Conservation (phyloP, 2,329 filamentous ascomycete species). For the Lecanoromycetidae sp. region DNA sequence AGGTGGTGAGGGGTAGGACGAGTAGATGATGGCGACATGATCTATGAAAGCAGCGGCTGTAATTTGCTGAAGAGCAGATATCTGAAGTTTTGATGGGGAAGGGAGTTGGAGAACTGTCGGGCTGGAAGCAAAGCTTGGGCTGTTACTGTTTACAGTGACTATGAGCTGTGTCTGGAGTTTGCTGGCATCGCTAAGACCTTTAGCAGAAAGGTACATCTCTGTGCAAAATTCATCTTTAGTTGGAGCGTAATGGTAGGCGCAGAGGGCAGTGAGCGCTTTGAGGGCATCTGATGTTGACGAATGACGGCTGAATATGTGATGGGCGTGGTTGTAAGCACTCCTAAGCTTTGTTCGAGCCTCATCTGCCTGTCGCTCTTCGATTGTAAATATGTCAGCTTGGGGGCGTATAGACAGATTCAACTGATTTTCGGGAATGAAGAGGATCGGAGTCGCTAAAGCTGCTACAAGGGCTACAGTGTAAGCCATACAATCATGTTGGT, state of each 20-base stretch:
- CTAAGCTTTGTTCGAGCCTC: slow-evolving; percentile 54
- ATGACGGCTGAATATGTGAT: slow-evolving; percentile 64
- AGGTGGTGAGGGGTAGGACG: slow-evolving; percentile 64
- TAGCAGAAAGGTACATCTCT: slow-evolving; percentile 72
- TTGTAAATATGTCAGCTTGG: slow-evolving; percentile 39
- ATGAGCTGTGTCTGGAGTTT: slow-evolving; percentile 76
- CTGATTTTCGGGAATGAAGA: slow-evolving; percentile 75
- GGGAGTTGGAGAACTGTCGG: slow-evolving; percentile 39
- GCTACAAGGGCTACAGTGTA: slow-evolving; percentile 84
- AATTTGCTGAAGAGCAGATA: slow-evolving; percentile 79
- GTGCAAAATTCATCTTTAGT: slow-evolving; percentile 60
- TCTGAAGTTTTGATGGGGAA: slow-evolving; percentile 52
- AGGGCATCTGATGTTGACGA: slow-evolving; percentile 80
- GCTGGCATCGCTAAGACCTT: slow-evolving; percentile 73
- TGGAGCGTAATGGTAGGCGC: slow-evolving; percentile 67
- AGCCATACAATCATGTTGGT: slow-evolving; percentile 67
- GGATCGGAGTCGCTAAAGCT: slow-evolving; percentile 72
- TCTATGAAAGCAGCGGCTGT: slow-evolving; percentile 87
- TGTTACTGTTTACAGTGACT: slow-evolving; percentile 63
- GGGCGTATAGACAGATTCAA: slow-evolving; percentile 47
- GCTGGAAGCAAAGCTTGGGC: slow-evolving; percentile 37
- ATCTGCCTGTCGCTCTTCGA: slow-evolving; percentile 60
- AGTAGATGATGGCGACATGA: slow-evolving; percentile 82
- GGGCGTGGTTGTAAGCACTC: slow-evolving; percentile 56
- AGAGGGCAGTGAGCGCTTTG: slow-evolving; percentile 78